Conservation (phyloP, 2,329 filamentous ascomycete genomes). For the Raffaelea arxii region DNA sequence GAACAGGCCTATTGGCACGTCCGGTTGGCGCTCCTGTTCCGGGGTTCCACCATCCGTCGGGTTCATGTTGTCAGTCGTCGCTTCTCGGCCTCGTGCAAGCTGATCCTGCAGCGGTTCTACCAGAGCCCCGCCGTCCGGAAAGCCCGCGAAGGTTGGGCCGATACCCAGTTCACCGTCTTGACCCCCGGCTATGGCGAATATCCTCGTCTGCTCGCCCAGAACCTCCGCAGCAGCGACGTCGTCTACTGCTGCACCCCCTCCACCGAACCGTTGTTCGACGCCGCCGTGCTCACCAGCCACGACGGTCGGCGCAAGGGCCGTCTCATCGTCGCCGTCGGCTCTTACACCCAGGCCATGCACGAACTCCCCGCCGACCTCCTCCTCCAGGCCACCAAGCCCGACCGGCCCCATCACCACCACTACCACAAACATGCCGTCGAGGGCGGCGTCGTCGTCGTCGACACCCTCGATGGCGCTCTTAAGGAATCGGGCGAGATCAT, state of each 20-base stretch:
- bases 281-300: constrained; percentile 57
- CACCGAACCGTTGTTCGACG: constrained; percentile 64
- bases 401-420: constrained; percentile 38
- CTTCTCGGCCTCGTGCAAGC: constrained; percentile 48
- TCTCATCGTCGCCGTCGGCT: constrained; percentile 64
- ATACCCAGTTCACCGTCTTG: constrained; percentile 57
- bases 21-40: constrained; percentile 69
- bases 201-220: constrained; percentile 55
- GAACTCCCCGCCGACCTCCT: constrained; percentile 75
- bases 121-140: constrained; percentile 34
- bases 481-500: constrained; percentile 83
- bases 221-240: constrained; percentile 63
- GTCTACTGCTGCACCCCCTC: constrained; percentile 87
- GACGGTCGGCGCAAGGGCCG: constrained; percentile 62
- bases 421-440: constrained; percentile 58
- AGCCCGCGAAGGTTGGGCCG: constrained; percentile 49
- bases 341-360: constrained; percentile 62
- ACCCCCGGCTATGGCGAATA: constrained; percentile 64
- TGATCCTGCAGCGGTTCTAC: constrained; percentile 42
- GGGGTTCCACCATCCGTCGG: constrained; percentile 59
- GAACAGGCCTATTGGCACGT: constrained; percentile 94
- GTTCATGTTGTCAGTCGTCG: constrained; percentile 76
- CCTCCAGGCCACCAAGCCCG: constrained; percentile 43
- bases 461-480: constrained; percentile 69
- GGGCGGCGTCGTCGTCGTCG: constrained; percentile 59